These are phyloP conservation scores for Podaxis sp. DNA, from an alignment of 768 basidiomycete species.

Conservation along the genomic window DNA sequence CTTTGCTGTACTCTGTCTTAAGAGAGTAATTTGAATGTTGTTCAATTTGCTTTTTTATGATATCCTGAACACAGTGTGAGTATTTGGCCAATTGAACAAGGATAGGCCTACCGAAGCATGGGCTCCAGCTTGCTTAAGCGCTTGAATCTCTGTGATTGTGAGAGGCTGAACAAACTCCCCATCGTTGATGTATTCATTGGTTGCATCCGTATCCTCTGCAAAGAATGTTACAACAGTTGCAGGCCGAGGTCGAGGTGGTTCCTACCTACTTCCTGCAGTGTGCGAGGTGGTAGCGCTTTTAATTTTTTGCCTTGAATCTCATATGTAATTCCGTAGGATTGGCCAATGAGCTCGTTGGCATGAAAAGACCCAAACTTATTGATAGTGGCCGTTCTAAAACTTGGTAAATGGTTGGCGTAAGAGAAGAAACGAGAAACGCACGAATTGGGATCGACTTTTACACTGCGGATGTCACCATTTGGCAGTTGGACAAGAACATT, in stretches of 20 bases:
- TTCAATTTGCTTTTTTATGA: constrained; percentile 93
- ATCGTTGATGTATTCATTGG: constrained; percentile 94
- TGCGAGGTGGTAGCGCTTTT: constrained; percentile 57
- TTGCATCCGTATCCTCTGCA: constrained; percentile 94
- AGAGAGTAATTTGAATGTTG: constrained; percentile 88
- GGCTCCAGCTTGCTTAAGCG: constrained; percentile 77
- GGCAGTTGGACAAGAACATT: constrained; percentile 80
- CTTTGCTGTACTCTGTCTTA: constrained; percentile 98
- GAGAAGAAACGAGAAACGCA: constrained; percentile 36
- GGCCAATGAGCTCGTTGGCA: constrained; percentile 73
- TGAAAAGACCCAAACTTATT: constrained; percentile 88
- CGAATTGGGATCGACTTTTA: constrained; percentile 74
- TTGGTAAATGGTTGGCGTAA: constrained; percentile 9
- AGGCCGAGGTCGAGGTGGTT: constrained; percentile 5
- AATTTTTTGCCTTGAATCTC: constrained; percentile 79
- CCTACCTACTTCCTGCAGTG: constrained; percentile 81
- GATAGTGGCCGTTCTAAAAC: constrained; percentile 62
- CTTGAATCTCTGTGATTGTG: constrained; percentile 80
- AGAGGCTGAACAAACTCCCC: constrained; percentile 82
- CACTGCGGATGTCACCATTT: constrained; percentile 72
- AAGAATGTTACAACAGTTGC: constrained; percentile 13
- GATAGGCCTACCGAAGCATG: constrained; percentile 63
- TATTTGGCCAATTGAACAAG: constrained; percentile 16
- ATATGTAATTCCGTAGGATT: constrained; percentile 87
- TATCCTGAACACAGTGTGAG: constrained; percentile 61